Conservation (phyloP, 176 grass and related monocot species). For the Pontederia paniculata region DNA sequence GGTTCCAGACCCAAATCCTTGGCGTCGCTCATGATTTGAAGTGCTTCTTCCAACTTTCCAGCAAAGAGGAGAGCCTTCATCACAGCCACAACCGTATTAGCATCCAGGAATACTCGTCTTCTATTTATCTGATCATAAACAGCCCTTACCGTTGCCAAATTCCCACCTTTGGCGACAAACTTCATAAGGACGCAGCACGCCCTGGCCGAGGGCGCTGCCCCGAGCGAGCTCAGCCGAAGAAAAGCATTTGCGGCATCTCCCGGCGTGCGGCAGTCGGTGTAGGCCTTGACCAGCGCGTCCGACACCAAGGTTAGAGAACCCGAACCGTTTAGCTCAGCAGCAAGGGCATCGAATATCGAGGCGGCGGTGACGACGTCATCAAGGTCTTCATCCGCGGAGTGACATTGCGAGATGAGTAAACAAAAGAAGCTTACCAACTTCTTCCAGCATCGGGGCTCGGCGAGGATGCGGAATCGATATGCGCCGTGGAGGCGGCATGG, state of each 20-base stretch:
- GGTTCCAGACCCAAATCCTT: conserved; percentile 38
- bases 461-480: too few species aligned
- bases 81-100: conserved; percentile 28
- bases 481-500: too few species aligned
- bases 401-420: too few species aligned
- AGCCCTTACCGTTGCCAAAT: conserved; percentile 20
- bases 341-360: conserved; percentile 21
- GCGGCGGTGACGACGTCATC: too few species aligned
- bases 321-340: conserved; percentile 1
- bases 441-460: too few species aligned
- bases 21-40: conserved; percentile 35
- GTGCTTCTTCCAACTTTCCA: conserved; percentile 33
- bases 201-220: conserved; percentile 32
- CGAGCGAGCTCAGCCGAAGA: conserved; percentile 27
- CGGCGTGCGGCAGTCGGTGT: conserved; percentile 14
- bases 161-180: conserved; percentile 22
- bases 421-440: too few species aligned
- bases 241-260: conserved; percentile 28
- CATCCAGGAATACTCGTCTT: conserved; percentile 24
- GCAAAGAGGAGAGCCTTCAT: conserved; percentile 42
- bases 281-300: conserved; percentile 49
- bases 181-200: conserved; percentile 46
- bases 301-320: conserved; percentile 21
- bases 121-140: conserved; percentile 41
- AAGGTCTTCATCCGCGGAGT: too few species aligned